Evolutionary conservation across 73 alveolate genomes (phyloP).

Genomic region (Tetrahymena thermophila): DNA sequence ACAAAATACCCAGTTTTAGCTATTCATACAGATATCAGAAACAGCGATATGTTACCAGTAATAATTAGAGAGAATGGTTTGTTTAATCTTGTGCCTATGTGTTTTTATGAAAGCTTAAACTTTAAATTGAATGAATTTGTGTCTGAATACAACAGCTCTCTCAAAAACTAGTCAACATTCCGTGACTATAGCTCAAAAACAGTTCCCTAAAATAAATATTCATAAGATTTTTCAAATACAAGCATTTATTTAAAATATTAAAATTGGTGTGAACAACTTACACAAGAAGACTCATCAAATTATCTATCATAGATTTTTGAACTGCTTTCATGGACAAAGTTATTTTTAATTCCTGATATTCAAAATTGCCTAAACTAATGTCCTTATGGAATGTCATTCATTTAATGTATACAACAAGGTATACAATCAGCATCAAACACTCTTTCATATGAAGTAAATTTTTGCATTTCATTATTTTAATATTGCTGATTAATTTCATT

Average conservation of each 20-base stretch:
- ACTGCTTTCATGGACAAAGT: background rate
- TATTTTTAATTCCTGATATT: background rate
- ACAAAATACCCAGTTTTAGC: background rate
- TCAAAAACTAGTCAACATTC: background rate
- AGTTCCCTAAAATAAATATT: background rate
- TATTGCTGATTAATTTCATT: no score
- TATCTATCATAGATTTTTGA: background rate
- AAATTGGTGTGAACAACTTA: background rate
- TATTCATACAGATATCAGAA: background rate
- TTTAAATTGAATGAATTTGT: background rate
- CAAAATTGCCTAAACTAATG: background rate
- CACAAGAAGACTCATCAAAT: background rate
- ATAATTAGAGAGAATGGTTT: background rate
- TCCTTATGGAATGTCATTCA: background rate
- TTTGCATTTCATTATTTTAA: background rate
- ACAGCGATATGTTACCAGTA: background rate
- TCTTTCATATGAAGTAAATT: background rate
- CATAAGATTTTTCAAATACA: background rate
- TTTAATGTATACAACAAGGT: background rate
- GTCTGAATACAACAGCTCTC: background rate
- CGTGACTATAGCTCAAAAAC: background rate
- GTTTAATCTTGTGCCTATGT: background rate
- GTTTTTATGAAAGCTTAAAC: background rate
- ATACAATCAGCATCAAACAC: background rate
- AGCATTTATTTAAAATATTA: background rate